phyloP scores from a whole-genome alignment of 305 asterid species.

The Fraxinus sp. region DNA sequence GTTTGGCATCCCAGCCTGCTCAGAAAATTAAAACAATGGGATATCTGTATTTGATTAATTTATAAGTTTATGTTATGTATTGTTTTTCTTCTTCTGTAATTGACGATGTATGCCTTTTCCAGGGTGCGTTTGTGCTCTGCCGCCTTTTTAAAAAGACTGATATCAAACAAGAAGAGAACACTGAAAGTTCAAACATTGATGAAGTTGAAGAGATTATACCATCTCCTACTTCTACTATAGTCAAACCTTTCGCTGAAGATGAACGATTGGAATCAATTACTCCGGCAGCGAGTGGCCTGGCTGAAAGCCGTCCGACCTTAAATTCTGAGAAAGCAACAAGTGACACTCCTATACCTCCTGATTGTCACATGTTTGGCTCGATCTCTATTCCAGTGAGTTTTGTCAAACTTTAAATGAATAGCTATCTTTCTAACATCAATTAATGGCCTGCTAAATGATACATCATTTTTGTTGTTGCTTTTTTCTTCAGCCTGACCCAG shows the following conservation, averaged over 20 bases:
- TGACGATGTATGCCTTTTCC: constrained; percentile 21
- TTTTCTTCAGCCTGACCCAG: constrained; percentile 57
- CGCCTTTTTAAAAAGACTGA: constrained; percentile 82
- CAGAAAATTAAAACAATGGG: not conserved
- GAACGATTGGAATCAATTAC: constrained; percentile 49
- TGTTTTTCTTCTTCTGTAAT: constrained; percentile 4
- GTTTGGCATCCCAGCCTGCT: not conserved
- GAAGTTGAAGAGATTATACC: constrained; percentile 46
- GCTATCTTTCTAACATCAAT: not conserved
- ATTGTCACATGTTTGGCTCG: constrained; percentile 35
- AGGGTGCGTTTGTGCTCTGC: constrained; percentile 86
- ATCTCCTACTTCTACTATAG: constrained; percentile 37
- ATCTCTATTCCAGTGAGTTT: constrained; percentile 36
- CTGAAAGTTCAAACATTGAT: constrained; percentile 41
- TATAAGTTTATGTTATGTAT: not conserved
- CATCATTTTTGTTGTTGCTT: not conserved
- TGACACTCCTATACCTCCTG: constrained; percentile 39
- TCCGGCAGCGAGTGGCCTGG: constrained; percentile 26
- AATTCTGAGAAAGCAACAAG: constrained; percentile 27
- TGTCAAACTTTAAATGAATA: not conserved
- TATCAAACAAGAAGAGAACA: constrained; percentile 52
- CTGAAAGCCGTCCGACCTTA: constrained; percentile 30
- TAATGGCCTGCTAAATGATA: constrained; percentile 1
- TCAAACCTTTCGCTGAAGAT: constrained; percentile 46
- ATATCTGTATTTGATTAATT: not conserved